These are phyloP conservation scores for Biscutella laevigata DNA, from an alignment of 441 rosid genomes.

Conservation along the genomic window DNA sequence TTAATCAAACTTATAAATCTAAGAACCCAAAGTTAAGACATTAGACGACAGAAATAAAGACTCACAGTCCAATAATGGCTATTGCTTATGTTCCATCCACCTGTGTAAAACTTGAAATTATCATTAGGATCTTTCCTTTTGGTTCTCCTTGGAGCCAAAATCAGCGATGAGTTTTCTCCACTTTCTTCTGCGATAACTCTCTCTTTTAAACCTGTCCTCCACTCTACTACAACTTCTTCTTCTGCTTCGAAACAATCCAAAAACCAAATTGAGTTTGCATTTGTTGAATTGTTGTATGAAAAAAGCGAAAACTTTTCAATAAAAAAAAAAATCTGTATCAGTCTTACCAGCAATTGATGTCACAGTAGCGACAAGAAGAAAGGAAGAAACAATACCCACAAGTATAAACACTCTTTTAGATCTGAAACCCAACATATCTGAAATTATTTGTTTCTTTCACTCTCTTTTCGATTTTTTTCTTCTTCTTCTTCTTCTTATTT, in stretches of 20 bases:
- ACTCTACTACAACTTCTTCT: slow-evolving; percentile 23
- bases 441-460: no score
- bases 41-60: slow-evolving; percentile 18
- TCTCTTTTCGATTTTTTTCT: no score
- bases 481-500: no score
- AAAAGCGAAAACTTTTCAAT: background rate
- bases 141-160: slow-evolving; percentile 70
- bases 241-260: slow-evolving; percentile 17
- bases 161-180: slow-evolving; percentile 37
- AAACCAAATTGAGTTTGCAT: background rate
- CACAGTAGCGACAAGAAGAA: slow-evolving; percentile 26
- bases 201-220: slow-evolving; percentile 25
- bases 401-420: slow-evolving; percentile 28
- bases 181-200: slow-evolving; percentile 42
- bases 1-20: background rate
- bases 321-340: slow-evolving; percentile 2
- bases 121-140: slow-evolving; percentile 58
- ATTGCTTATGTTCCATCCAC: slow-evolving; percentile 89
- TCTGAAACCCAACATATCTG: slow-evolving; percentile 30
- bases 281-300: no score
- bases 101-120: slow-evolving; percentile 43
- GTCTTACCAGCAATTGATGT: slow-evolving; percentile 20
- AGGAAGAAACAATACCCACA: slow-evolving; percentile 12
- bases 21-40: background rate
- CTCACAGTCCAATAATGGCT: slow-evolving; percentile 75